phyloP scores from a whole-genome alignment of 2,329 filamentous ascomycete genomes.

The Aureobasidium uvarum region DNA sequence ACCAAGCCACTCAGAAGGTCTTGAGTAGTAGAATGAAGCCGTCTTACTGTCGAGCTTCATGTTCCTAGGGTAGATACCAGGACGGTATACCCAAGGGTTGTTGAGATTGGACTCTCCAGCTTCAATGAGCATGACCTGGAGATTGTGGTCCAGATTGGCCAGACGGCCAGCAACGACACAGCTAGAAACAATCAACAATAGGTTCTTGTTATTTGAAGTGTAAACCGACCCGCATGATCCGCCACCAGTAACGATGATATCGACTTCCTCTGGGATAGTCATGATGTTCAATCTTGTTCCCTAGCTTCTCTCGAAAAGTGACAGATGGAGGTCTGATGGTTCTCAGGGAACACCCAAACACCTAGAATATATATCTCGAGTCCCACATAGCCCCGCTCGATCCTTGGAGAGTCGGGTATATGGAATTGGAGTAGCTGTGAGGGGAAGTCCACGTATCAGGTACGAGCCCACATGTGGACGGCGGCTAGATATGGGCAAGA shows the following conservation, averaged over 20 bases:
- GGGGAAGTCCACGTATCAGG: slow-evolving; percentile 12
- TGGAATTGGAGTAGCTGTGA: background rate
- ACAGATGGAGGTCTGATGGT: background rate
- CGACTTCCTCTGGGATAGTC: slow-evolving; percentile 72
- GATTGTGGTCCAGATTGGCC: slow-evolving; percentile 73
- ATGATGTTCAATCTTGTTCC: slow-evolving; percentile 39
- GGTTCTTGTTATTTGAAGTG: background rate
- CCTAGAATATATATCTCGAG: slow-evolving; percentile 1
- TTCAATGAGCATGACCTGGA: slow-evolving; percentile 68
- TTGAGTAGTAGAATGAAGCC: slow-evolving; percentile 76
- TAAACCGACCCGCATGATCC: slow-evolving; percentile 60
- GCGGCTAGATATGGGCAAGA: slow-evolving; percentile 6
- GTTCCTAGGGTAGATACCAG: slow-evolving; percentile 73
- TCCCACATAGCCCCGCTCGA: slow-evolving; percentile 15
- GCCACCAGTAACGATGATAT: slow-evolving; percentile 76
- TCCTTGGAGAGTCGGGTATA: slow-evolving; percentile 4
- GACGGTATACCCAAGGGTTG: slow-evolving; percentile 73
- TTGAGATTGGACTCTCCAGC: slow-evolving; percentile 71
- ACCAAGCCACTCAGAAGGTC: slow-evolving; percentile 68
- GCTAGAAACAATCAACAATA: slow-evolving; percentile 37
- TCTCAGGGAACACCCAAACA: background rate
- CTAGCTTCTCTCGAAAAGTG: background rate
- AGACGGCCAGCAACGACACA: slow-evolving; percentile 55
- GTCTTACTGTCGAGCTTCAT: slow-evolving; percentile 80
- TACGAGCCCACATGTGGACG: background rate